Percentiles rank a stretch among this genome's conserved stretches.
These are phyloP conservation scores for Jamesozyma rosinii DNA, from an alignment of 805 yeast genomes.

Conservation along the genomic window DNA sequence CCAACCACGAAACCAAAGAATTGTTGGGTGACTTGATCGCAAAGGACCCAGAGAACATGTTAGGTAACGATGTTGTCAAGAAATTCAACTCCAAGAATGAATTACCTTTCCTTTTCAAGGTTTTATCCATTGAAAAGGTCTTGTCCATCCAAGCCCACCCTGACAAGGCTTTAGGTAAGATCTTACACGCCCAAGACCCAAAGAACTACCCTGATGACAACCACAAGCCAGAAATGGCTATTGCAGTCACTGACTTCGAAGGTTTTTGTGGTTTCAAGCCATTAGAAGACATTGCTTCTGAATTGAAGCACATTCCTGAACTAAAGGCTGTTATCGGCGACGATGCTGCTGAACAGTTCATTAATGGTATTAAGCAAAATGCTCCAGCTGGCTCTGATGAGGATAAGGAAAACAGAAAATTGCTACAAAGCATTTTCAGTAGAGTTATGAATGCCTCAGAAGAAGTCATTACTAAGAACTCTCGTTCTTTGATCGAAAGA, in stretches of 20 bases:
- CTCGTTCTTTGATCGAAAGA: slow-evolving; percentile 57
- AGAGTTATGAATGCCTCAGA: slow-evolving; percentile 79
- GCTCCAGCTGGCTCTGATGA: slow-evolving; percentile 42
- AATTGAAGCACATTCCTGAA: slow-evolving; percentile 69
- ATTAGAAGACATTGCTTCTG: slow-evolving; percentile 59
- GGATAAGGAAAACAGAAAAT: slow-evolving; percentile 49
- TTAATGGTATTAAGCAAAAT: slow-evolving; percentile 36
- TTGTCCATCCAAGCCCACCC: slow-evolving; percentile 97
- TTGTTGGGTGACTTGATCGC: slow-evolving; percentile 59
- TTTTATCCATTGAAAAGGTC: slow-evolving; percentile 84
- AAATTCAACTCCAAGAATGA: slow-evolving; percentile 64
- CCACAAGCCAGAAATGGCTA: slow-evolving; percentile 99
- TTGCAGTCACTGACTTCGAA: slow-evolving; percentile 91
- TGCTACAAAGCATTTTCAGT: slow-evolving; percentile 68
- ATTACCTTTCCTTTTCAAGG: slow-evolving; percentile 89
- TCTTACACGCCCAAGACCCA: slow-evolving; percentile 75
- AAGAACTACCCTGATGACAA: slow-evolving; percentile 93
- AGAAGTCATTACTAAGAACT: slow-evolving; percentile 42
- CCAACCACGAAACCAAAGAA: slow-evolving; percentile 43
- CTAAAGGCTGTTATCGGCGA: slow-evolving; percentile 61
- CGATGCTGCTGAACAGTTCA: slow-evolving; percentile 47
- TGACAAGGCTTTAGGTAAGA: slow-evolving; percentile 72
- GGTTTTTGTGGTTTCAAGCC: slow-evolving; percentile 98
- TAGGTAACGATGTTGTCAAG: slow-evolving; percentile 49
- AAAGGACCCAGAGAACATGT: slow-evolving; percentile 45